Conservation (phyloP, 2,329 filamentous ascomycete genomes). For the Zymoseptoria passerinii region DNA sequence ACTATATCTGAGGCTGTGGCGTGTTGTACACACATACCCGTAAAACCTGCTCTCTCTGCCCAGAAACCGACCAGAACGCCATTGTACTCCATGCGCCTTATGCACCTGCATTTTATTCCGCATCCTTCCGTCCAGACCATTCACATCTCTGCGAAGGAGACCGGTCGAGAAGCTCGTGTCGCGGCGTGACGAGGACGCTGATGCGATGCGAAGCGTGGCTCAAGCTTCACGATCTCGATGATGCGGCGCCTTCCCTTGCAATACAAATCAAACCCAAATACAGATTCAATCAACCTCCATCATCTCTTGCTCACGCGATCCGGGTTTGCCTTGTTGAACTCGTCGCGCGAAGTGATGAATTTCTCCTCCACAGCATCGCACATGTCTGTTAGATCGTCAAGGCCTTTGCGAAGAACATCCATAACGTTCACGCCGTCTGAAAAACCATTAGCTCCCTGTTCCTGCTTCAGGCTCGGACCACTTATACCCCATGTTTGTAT, state of each 20-base stretch:
- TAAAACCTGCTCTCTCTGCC: slow-evolving; percentile 4
- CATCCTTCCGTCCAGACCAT: background rate
- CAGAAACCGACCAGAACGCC: background rate
- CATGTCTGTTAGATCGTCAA: slow-evolving; percentile 79
- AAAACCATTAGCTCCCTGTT: background rate
- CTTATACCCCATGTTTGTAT: slow-evolving; percentile 90
- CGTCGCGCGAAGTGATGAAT: slow-evolving; percentile 62
- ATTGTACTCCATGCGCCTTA: background rate
- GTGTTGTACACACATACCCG: slow-evolving; percentile 24
- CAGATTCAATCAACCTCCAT: background rate
- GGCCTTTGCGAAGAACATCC: slow-evolving; percentile 80
- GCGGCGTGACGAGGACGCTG: background rate
- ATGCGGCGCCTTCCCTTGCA: slow-evolving; percentile 40
- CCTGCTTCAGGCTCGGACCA: slow-evolving; percentile 1
- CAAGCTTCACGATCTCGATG: slow-evolving; percentile 28
- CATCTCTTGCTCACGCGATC: slow-evolving; percentile 14
- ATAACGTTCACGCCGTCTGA: slow-evolving; percentile 71
- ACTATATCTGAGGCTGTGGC: slow-evolving; percentile 1
- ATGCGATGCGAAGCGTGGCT: background rate
- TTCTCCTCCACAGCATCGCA: slow-evolving; percentile 92
- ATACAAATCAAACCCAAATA: background rate
- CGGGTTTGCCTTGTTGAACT: slow-evolving; percentile 42
- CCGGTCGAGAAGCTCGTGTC: background rate
- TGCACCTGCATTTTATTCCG: background rate
- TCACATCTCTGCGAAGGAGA: background rate